Base-by-base conservation (phyloP, 2,329 filamentous ascomycete genomes). In the Zymoseptoria tritici region DNA sequence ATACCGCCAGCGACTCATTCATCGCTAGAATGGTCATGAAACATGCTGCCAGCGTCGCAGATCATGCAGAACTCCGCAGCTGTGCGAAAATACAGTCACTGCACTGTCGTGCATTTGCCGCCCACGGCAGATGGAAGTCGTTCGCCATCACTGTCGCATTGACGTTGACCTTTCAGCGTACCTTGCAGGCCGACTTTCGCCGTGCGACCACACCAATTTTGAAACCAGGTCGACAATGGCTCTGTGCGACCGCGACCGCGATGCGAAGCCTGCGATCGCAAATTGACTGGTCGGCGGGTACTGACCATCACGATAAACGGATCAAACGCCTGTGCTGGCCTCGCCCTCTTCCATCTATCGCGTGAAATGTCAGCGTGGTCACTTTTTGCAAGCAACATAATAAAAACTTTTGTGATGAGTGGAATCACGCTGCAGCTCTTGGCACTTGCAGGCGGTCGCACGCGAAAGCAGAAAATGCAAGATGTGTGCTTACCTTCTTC, bases 401-500 rank as follows among this genome's bases (percentile, higher is more conserved):
- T 16, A n/a, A 46, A 46, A 46, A 16, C 36, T 11, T n/a, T 46
- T 46, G 36, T 16, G 36, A 7, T n/a, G 13, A 46, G 36, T 46
- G 13, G 36, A 6, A 46, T 16, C 36, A 16, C 36, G 13, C 36
- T 46, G 36, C 36, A 46, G 36, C 13, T 29, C 26, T 46, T 46
- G 36, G 36, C 11, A n/a, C 13, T n/a, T 16, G 36, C 36, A 46
- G 6, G 36, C 36, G 36, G 36, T 16, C 16, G 13, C 13, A n/a
- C 36, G 13, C 36, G 13, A 46, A 46, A 46, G 16, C 36, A 46
- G 36, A 46, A 46, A 46, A 46, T 46, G 36, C 36, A 46, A 46
- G 13, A 13, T 16, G 13, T 46, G 13, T n/a, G 16, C 36, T 46
- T 46, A 66, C 59, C 62, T 70, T 72, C 64, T 74, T 70, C 9